Evolutionary conservation across 192 early-diverging fungal genomes (phyloP), one percentile per base, ranked within the genome.

Genomic region (Diversispora eburnea): DNA sequence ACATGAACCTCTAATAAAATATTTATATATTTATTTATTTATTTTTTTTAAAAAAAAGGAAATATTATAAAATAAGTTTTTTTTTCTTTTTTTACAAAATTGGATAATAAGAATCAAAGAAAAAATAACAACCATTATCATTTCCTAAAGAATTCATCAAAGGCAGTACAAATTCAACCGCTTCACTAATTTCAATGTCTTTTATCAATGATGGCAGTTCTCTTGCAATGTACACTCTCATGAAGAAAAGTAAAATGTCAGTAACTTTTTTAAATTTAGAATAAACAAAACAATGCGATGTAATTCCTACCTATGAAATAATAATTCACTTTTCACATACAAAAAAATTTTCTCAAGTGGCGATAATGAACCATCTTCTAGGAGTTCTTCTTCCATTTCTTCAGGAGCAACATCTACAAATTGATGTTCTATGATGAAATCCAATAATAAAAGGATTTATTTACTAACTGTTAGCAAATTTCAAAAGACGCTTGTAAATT

Each of bases 1-100:
- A 84, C 83, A 51, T 63, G 64, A 63, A 82, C 83, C 56, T 84
- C 80, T 51, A 75, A 7, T 41, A 9, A n/a, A n/a, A n/a, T n/a
- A n/a, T n/a, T n/a, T n/a, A n/a, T n/a, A n/a, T n/a, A n/a, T n/a
- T n/a, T n/a, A n/a, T n/a, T n/a, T n/a, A n/a, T n/a, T n/a, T n/a
- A n/a, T n/a, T n/a, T n/a, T n/a, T n/a, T n/a, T n/a, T n/a, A n/a
- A n/a, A n/a, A n/a, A n/a, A n/a, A n/a, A n/a, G n/a, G 20, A 22
- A 25, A 15, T 17, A 47, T 10, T 41, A 4, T 8, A 15, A 70
- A n/a, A 3, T 70, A 42, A 4, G 51, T 5, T 17, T 52, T 52
- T 10, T 17, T 52, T 13, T 52, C 10, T 52, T 52, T 15, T 3
- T 17, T 54, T 4, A 54, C 8, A 54, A 17, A 17, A 54, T 54